phyloP scores from a whole-genome alignment of 2,329 filamentous ascomycete species.

The Calonectria hawksworthii region DNA sequence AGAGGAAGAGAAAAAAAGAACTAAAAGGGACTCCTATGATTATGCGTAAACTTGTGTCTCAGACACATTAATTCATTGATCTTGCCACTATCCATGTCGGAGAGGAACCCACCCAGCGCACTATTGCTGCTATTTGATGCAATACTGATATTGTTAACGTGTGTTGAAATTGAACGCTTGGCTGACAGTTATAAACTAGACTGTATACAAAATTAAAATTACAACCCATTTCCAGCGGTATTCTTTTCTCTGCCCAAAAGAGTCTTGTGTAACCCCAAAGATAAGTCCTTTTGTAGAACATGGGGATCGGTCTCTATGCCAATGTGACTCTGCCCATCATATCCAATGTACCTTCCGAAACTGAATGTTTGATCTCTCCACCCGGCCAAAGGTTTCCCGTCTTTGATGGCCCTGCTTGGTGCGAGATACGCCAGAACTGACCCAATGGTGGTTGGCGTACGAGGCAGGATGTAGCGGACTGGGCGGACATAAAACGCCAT shows the following conservation, averaged over 20 bases:
- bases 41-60: too few species aligned
- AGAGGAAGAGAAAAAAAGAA: too few species aligned
- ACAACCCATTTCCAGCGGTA: background rate
- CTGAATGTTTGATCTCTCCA: slow-evolving; percentile 11
- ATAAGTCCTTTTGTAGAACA: background rate
- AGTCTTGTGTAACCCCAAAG: background rate
- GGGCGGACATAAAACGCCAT: background rate
- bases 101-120: too few species aligned
- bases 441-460: background rate
- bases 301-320: slow-evolving; percentile 18
- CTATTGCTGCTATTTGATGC: too few species aligned
- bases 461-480: background rate
- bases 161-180: too few species aligned
- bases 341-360: slow-evolving; percentile 16
- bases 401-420: background rate
- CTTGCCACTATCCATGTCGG: too few species aligned
- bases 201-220: too few species aligned
- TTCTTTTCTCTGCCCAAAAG: background rate
- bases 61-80: too few species aligned
- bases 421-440: slow-evolving; percentile 18
- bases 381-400: background rate
- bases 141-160: too few species aligned
- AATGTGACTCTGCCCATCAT: slow-evolving; percentile 5
- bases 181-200: too few species aligned
- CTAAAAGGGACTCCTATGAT: too few species aligned